Evolutionary conservation across 2,329 filamentous ascomycete genomes (phyloP).

Genomic region (Fusarium sp.): DNA sequence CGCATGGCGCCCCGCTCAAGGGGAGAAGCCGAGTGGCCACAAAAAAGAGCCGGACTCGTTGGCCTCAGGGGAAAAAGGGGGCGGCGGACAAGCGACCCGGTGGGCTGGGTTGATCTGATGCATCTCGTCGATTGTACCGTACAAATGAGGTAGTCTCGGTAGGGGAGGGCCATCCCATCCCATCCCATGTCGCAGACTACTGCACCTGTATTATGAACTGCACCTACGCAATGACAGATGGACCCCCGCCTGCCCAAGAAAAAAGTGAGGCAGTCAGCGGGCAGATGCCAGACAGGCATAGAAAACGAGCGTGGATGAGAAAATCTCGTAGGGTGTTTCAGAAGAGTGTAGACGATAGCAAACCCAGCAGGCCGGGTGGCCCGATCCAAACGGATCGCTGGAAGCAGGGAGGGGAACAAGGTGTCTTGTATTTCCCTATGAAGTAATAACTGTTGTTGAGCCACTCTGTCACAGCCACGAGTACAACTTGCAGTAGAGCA

Average conservation of each 20-base stretch:
- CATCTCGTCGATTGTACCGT: constrained; percentile 38
- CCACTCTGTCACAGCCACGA: neutral
- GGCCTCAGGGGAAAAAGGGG: constrained; percentile 46
- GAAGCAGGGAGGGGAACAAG: constrained; percentile 28
- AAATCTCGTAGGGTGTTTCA: constrained; percentile 34
- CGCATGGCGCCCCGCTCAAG: constrained; percentile 47
- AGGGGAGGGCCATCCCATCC: constrained; percentile 15
- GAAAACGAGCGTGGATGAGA: constrained; percentile 9
- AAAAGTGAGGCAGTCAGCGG: constrained; percentile 20
- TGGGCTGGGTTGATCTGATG: constrained; percentile 48
- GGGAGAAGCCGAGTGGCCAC: constrained; percentile 46
- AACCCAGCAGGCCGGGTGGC: constrained; percentile 37
- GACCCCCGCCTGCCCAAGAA: constrained; percentile 13
- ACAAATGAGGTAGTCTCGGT: constrained; percentile 37
- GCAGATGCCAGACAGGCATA: constrained; percentile 4
- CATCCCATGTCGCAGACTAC: constrained; percentile 30
- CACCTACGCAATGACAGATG: constrained; percentile 37
- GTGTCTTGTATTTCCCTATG: constrained; percentile 9
- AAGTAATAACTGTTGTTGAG: neutral
- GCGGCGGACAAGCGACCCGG: constrained; percentile 46
- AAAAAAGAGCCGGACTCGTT: constrained; percentile 28
- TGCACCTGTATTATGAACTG: constrained; percentile 5
- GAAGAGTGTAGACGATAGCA: constrained; percentile 22
- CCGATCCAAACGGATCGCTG: constrained; percentile 35
- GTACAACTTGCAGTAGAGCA: neutral